Evolutionary conservation across 169 alveolate genomes (phyloP).

Genomic region (Babesia caballi): DNA sequence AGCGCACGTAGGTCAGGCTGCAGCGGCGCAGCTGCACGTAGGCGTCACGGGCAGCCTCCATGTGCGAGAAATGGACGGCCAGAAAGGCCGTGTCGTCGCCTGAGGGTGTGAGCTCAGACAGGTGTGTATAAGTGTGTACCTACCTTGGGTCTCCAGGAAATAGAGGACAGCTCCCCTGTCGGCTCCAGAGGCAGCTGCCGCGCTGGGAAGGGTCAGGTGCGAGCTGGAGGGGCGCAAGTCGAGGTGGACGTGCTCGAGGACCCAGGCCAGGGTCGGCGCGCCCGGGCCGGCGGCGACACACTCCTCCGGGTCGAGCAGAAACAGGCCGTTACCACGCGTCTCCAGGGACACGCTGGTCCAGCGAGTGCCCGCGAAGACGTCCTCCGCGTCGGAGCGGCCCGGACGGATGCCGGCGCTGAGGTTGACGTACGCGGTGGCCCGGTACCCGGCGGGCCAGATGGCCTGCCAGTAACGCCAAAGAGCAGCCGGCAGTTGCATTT

Average conservation of each 20-base stretch:
- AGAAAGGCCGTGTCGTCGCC: conserved; percentile 32
- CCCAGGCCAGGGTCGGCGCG: conserved; percentile 58
- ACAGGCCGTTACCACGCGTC: conserved; percentile 56
- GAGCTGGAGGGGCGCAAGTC: conserved; percentile 21
- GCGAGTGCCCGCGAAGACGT: conserved; percentile 24
- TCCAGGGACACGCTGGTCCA: conserved; percentile 38
- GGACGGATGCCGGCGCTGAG: conserved; percentile 7
- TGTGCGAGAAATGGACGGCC: conserved; percentile 20
- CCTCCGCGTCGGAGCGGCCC: conserved; percentile 6
- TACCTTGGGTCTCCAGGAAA: conserved; percentile 17
- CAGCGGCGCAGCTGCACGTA: conserved; percentile 19
- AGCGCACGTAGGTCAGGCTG: conserved; percentile 48
- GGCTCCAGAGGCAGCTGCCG: not conserved
- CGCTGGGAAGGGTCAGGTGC: conserved; percentile 28
- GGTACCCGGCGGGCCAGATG: conserved; percentile 31
- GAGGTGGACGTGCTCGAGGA: conserved; percentile 44
- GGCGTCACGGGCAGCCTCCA: conserved; percentile 9
- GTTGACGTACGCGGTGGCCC: conserved; percentile 25
- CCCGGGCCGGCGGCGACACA: conserved; percentile 3
- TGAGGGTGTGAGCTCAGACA: not conserved
- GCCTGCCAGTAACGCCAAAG: conserved; percentile 49
- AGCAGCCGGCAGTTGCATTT: conserved; percentile 21
- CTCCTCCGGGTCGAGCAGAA: conserved; percentile 31
- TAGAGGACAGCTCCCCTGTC: conserved; percentile 10
- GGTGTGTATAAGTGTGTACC: not conserved